Evolutionary conservation across 108 stramenopile species (phyloP), one percentile per base, ranked within the genome.

Genomic region (Nitzschia palea): DNA sequence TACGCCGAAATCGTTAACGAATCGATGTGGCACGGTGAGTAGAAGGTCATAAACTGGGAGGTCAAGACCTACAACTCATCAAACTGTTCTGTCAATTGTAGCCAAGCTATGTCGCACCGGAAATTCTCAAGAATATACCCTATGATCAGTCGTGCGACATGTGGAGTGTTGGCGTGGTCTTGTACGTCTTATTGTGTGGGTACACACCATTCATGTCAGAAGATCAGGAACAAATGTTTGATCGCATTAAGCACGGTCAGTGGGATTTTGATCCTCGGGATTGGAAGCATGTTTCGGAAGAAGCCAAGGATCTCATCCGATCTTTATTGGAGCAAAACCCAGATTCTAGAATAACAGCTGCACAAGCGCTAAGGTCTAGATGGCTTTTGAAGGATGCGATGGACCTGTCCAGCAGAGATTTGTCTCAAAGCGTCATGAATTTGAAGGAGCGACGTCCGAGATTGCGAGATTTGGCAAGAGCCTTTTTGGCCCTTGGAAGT

Each of bases 81-180:
- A 57, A 10, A 31, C 10, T n/a, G n/a, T n/a, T n/a, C n/a, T n/a
- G n/a, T n/a, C n/a, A n/a, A n/a, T 3, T 33, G 17, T 23, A 69
- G 60, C 83, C 83, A 12, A 78, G 71, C 27, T 85, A 80, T 50
- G 80, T 80, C 6, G 80, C 84, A 20, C 84, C 84, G n/a, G 84
- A 85, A 67, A 79, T 85, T 43, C 47, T 84, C 44, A 80, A 84
- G 27, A 74, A 73, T 48, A 68, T 68, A 32, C 88, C 88, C 8
- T 81, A 93, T 62, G 91, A 89, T 51, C 76, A 90, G 52, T 71
- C 73, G 10, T 94, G 89, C 12, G 98, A 99, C 68, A 88, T 95
- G 85, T 99, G 98, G 98, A 81, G 80, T 52, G 80, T 95, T 1
- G 98, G 98, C 23, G 94, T 98, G 1, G 88, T 98, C 65, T 67